Conservation (phyloP, 306 rosid species). For the Prunus campanulata region DNA sequence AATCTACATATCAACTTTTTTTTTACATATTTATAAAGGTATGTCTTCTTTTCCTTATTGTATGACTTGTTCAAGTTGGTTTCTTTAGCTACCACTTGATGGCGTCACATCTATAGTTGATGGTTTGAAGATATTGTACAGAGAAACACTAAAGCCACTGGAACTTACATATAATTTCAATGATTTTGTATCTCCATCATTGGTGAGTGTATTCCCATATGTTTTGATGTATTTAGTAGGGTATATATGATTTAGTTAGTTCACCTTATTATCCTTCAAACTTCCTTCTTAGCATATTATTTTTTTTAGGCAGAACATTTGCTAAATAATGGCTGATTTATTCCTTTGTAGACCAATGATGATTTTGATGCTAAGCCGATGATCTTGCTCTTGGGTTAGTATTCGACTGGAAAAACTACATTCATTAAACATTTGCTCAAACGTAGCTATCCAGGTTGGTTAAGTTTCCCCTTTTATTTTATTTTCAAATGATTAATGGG, state of each 20-base stretch:
- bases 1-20: background rate
- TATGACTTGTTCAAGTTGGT: conserved; percentile 5
- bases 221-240: background rate
- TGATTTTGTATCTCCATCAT: conserved; percentile 71
- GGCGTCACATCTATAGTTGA: conserved; percentile 83
- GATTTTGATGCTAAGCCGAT: conserved; percentile 97
- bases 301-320: conserved; percentile 10
- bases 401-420: conserved; percentile 96
- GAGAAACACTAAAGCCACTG: conserved; percentile 77
- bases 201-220: conserved; percentile 51
- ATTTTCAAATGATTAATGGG: background rate
- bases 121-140: conserved; percentile 79
- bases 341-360: conserved; percentile 57
- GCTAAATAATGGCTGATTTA: conserved; percentile 9
- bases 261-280: background rate
- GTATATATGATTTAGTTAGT: background rate
- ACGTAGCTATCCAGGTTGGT: conserved; percentile 83
- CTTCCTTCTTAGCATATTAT: conserved; percentile 8
- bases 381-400: conserved; percentile 97
- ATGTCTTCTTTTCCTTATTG: background rate
- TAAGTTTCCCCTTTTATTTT: conserved; percentile 4
- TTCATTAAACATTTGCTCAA: conserved; percentile 80
- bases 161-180: conserved; percentile 71
- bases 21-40: background rate
- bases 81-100: conserved; percentile 50